phyloP scores from a whole-genome alignment of 441 rosid species.

The Populus trichocarpa region DNA sequence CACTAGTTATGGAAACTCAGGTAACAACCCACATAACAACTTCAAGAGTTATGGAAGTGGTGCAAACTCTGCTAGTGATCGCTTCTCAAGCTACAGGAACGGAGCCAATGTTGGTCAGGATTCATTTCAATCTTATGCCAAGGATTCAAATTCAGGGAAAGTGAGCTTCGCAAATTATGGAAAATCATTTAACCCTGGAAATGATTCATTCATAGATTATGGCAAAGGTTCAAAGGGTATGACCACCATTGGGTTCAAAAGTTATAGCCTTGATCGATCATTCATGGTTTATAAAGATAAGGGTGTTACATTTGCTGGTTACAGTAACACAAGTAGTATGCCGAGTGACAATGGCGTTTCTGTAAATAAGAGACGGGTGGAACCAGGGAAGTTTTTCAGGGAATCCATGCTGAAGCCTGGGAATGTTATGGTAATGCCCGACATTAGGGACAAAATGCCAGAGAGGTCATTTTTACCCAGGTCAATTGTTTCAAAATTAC shows the following conservation, averaged over 20 bases:
- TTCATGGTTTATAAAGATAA: constrained; percentile 62
- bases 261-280: constrained; percentile 55
- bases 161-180: constrained; percentile 71
- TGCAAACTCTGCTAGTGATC: constrained; percentile 49
- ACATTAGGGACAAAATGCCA: constrained; percentile 92
- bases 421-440: constrained; percentile 76
- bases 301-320: constrained; percentile 48
- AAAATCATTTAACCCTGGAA: constrained; percentile 69
- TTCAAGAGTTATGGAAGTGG: constrained; percentile 65
- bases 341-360: constrained; percentile 7
- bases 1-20: constrained; percentile 57
- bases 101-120: constrained; percentile 83
- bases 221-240: constrained; percentile 47
- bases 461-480: constrained; percentile 87
- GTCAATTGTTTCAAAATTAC: constrained; percentile 52
- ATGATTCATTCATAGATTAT: constrained; percentile 67
- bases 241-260: constrained; percentile 48
- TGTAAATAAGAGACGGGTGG: constrained; percentile 48
- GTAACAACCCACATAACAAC: constrained; percentile 49
- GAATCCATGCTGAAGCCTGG: constrained; percentile 66
- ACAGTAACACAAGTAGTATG: constrained; percentile 32
- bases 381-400: constrained; percentile 92
- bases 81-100: constrained; percentile 67
- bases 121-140: constrained; percentile 69
- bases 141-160: constrained; percentile 47